phyloP scores from a whole-genome alignment of 2,329 filamentous ascomycete species.

The Penicillium sp. region DNA sequence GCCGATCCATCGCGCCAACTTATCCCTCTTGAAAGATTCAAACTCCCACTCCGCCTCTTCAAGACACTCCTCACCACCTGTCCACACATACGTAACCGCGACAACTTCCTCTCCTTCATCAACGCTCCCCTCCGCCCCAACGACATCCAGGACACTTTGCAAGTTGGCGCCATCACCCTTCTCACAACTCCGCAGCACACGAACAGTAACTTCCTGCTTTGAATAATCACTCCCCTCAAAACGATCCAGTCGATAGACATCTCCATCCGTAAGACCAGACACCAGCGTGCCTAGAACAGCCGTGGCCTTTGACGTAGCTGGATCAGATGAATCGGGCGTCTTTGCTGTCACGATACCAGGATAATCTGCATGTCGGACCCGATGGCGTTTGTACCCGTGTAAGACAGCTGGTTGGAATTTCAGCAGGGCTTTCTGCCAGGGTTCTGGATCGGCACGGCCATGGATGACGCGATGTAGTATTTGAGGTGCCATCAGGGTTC shows the following conservation, averaged over 20 bases:
- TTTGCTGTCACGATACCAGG: slow-evolving; percentile 68
- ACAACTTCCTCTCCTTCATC: slow-evolving; percentile 51
- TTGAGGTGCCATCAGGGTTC: slow-evolving; percentile 78
- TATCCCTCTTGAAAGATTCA: slow-evolving; percentile 77
- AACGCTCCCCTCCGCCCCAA: slow-evolving; percentile 56
- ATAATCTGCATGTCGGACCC: slow-evolving; percentile 74
- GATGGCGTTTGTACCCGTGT: slow-evolving; percentile 70
- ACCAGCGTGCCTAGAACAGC: slow-evolving; percentile 76
- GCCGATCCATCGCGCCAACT: slow-evolving; percentile 65
- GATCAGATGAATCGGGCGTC: background rate
- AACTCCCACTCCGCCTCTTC: slow-evolving; percentile 87
- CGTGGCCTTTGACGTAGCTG: slow-evolving; percentile 25
- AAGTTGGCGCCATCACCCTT: slow-evolving; percentile 28
- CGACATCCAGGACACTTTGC: slow-evolving; percentile 48
- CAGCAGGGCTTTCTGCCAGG: slow-evolving; percentile 58
- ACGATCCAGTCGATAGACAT: slow-evolving; percentile 73
- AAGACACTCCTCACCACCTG: slow-evolving; percentile 52
- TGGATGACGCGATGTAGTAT: slow-evolving; percentile 87
- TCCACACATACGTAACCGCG: slow-evolving; percentile 70
- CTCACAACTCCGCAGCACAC: slow-evolving; percentile 43
- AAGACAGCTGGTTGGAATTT: slow-evolving; percentile 77
- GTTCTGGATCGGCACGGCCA: slow-evolving; percentile 57
- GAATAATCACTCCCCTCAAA: slow-evolving; percentile 82
- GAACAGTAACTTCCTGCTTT: slow-evolving; percentile 54
- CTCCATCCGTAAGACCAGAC: slow-evolving; percentile 75